Conservation (phyloP, 1,284 basidiomycete species). For the Fomitopsis palustris region DNA sequence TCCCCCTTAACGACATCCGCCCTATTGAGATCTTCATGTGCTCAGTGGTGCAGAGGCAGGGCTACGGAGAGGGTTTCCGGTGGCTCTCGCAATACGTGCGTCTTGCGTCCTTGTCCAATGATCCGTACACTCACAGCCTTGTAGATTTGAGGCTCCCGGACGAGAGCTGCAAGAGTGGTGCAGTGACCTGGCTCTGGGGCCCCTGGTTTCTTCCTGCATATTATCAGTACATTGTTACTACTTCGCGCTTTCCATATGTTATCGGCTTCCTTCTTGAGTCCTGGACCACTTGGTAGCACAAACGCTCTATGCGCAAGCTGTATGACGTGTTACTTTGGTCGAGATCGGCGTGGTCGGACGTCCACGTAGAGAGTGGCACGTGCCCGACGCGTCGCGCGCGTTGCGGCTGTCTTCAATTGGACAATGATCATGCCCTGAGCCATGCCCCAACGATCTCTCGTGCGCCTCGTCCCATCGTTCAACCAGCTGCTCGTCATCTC, state of each 20-base stretch:
- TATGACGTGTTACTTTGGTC: background rate
- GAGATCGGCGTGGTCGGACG: too few species aligned
- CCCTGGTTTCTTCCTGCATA: background rate
- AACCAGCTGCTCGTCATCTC: constrained; percentile 51
- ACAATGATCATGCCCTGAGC: background rate
- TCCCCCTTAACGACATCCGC: constrained; percentile 94
- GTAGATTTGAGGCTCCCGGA: constrained; percentile 27
- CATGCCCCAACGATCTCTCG: background rate
- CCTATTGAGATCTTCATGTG: constrained; percentile 99
- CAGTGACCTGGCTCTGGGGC: background rate
- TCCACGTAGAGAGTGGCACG: background rate
- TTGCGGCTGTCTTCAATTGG: background rate
- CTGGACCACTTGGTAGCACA: constrained; percentile 12
- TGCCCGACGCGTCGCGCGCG: background rate
- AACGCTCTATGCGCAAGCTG: too few species aligned
- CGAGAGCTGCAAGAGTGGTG: background rate
- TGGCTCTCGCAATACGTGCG: constrained; percentile 97
- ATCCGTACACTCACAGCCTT: background rate
- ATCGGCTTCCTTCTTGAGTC: constrained; percentile 5
- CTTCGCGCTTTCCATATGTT: constrained; percentile 14
- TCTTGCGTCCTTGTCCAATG: constrained; percentile 8
- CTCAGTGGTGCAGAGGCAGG: constrained; percentile 98
- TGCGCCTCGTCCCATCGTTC: constrained; percentile 41
- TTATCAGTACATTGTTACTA: constrained; percentile 8
- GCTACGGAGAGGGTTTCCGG: constrained; percentile 98